A percentile compares a stretch with the other conserved stretches of the same genome.
Evolutionary conservation across 1,139 yeast species (phyloP).

Genomic region (Groenewaldozyma auringiensis): DNA sequence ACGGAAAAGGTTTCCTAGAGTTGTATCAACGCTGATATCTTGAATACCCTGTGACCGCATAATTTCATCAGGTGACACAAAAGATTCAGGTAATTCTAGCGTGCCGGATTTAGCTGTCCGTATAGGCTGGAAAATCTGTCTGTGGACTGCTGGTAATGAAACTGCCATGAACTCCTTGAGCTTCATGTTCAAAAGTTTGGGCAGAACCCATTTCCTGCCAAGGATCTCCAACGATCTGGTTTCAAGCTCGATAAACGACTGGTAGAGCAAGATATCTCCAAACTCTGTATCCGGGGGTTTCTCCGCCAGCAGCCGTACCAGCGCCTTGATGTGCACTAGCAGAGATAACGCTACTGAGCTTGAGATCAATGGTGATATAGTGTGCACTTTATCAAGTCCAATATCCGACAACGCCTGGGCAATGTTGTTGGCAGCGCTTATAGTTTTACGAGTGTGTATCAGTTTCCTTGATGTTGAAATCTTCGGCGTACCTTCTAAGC

Average conservation of each 20-base stretch:
- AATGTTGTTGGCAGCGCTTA: slow-evolving; percentile 1
- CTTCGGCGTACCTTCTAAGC: neutral
- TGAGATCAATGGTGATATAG: neutral
- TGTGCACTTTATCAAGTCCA: neutral
- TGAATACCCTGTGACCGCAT: slow-evolving; percentile 1
- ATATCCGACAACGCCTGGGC: slow-evolving; percentile 1
- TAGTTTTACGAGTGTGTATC: neutral
- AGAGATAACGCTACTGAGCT: neutral
- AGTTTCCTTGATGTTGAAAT: neutral
- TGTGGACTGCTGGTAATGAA: neutral
- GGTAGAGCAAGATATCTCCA: neutral
- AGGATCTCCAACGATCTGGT: neutral
- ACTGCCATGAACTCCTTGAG: neutral
- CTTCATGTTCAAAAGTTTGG: neutral
- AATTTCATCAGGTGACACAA: slow-evolving; percentile 2
- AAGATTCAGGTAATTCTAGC: neutral
- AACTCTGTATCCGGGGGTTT: neutral
- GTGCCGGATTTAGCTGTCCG: neutral
- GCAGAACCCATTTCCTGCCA: slow-evolving; percentile 1
- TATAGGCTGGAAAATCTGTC: slow-evolving; percentile 1
- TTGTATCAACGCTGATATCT: slow-evolving; percentile 2
- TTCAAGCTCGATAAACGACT: neutral
- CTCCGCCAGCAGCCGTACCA: neutral
- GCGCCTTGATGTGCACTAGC: slow-evolving; percentile 1
- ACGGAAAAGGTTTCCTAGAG: neutral